A percentile compares a stretch with the other conserved stretches of the same genome.
Conservation (phyloP, 495 filamentous ascomycete genomes). For the Delitschia confertaspora region DNA sequence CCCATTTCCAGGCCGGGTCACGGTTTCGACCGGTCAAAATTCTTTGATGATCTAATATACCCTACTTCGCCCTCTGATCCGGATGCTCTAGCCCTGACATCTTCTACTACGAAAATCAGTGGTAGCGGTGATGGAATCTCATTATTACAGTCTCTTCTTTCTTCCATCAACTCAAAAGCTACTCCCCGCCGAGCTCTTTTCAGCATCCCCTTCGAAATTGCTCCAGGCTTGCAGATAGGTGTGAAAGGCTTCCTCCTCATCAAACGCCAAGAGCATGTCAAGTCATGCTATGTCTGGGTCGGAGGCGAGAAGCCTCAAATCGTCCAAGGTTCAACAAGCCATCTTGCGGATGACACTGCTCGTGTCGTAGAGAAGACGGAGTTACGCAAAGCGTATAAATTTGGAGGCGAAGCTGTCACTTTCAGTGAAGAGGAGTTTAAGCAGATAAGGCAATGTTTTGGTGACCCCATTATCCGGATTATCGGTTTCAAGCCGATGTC, state of each 20-base stretch:
- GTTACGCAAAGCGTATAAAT: constrained; percentile 89
- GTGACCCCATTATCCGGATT: constrained; percentile 72
- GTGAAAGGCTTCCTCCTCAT: constrained; percentile 88
- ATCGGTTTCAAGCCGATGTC: constrained; percentile 86
- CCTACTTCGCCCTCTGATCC: constrained; percentile 48
- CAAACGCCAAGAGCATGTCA: constrained; percentile 67
- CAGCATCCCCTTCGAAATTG: constrained; percentile 75
- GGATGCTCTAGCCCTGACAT: constrained; percentile 51
- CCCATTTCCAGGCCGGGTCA: constrained; percentile 68
- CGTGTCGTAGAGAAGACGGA: constrained; percentile 69
- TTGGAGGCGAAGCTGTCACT: constrained; percentile 78
- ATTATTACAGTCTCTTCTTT: constrained; percentile 71
- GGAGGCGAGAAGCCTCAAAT: constrained; percentile 76
- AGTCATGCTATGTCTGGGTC: constrained; percentile 78
- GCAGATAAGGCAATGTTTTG: constrained; percentile 60
- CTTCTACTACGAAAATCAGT: constrained; percentile 34
- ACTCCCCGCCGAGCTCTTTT: constrained; percentile 82
- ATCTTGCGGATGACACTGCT: constrained; percentile 64
- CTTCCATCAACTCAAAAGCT: constrained; percentile 84
- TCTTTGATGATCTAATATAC: constrained; percentile 63
- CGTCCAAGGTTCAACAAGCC: constrained; percentile 59
- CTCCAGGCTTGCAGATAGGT: constrained; percentile 73
- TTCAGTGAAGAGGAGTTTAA: constrained; percentile 79
- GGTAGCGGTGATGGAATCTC: constrained; percentile 64
- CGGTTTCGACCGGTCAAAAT: constrained; percentile 75